Base-by-base conservation (phyloP, 768 basidiomycete genomes). In the Strobilomyces dryophilus region DNA sequence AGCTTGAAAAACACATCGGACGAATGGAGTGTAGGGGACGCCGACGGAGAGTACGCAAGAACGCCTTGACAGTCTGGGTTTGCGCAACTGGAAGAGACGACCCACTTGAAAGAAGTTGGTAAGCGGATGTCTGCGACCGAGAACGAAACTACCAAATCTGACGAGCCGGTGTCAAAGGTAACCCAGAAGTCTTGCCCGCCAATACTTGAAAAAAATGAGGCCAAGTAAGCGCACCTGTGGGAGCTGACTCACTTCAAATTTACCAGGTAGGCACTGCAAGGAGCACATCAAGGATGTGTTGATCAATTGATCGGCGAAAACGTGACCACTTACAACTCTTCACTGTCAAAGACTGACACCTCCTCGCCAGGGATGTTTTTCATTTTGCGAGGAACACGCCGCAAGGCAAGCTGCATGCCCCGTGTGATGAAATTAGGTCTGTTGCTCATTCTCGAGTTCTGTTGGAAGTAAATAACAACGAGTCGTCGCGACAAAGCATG, bases 111-210 rank as follows among this genome's bases (percentile, higher is more conserved):
- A 27, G n/a, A 36, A 10, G 17, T 17, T 21, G 49, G 44, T 51
- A 45, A 59, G 58, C n/a, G 12, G 50, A 17, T 43, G 27, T 37
- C 44, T 32, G 45, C 12, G 44, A 39, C 24, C 31, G 34, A 44
- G 40, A 54, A 50, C 21, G 47, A 47, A 32, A 61, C 43, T 57
- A 80, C 80, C 57, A 83, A 59, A 61, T 82, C 82, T 1, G 82
- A 75, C 4, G 81, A 83, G 45, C 81, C 82, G 8, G 82, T 82
- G 60, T 82, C 81, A 27, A 81, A 66, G 5, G 79, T 73, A 20
- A 76, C 68, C 61, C 70, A 68, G 52, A 82, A 74, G 37, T 66
- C 54, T 61, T 78, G 75, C 4, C 68, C 71, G 43, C 76, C 76
- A 42, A 79, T 65, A 32, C 76, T 79, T 51, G 8, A 45, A 27